These are phyloP conservation scores for Epichloe gansuensis DNA, from an alignment of 2,329 filamentous ascomycete genomes.

Conservation along the genomic window DNA sequence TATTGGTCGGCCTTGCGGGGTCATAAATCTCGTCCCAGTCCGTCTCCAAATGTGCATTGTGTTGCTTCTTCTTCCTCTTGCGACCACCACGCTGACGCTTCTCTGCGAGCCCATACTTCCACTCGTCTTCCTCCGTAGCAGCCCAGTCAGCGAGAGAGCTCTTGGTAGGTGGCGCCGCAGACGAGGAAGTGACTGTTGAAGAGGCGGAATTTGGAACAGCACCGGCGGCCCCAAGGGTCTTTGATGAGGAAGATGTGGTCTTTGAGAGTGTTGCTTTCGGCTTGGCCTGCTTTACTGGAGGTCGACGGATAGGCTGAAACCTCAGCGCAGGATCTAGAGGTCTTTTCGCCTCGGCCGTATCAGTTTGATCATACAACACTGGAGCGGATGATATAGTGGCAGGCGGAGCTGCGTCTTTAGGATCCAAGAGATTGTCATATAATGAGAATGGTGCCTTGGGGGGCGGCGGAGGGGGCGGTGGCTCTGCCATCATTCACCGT, in stretches of 20 bases:
- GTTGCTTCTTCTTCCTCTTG: constrained; percentile 60
- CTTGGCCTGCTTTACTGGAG: constrained; percentile 46
- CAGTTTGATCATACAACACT: constrained; percentile 52
- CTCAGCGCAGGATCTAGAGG: constrained; percentile 49
- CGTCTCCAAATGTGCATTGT: constrained; percentile 42
- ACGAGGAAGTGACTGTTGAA: constrained; percentile 18
- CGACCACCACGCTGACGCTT: constrained; percentile 66
- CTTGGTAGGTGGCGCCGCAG: constrained; percentile 35
- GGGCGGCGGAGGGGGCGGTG: constrained; percentile 25
- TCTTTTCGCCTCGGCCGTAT: constrained; percentile 46
- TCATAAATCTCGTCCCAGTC: constrained; percentile 93
- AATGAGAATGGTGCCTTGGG: constrained; percentile 49
- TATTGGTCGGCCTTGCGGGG: constrained; percentile 66
- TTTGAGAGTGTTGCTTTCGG: constrained; percentile 48
- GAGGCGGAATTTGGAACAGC: not conserved
- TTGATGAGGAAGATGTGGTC: constrained; percentile 19
- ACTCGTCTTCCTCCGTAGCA: constrained; percentile 66
- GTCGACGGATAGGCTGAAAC: constrained; percentile 77
- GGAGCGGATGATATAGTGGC: constrained; percentile 68
- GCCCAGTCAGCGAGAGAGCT: constrained; percentile 72
- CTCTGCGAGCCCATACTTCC: constrained; percentile 49
- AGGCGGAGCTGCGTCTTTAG: constrained; percentile 31
- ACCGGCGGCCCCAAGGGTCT: constrained; percentile 13
- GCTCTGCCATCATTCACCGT: constrained; percentile 15
- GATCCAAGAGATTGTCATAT: constrained; percentile 72